Evolutionary conservation across 176 grass and related monocot genomes (phyloP), one percentile per base, ranked within the genome.

Genomic region (Aegilops sharonensis): DNA sequence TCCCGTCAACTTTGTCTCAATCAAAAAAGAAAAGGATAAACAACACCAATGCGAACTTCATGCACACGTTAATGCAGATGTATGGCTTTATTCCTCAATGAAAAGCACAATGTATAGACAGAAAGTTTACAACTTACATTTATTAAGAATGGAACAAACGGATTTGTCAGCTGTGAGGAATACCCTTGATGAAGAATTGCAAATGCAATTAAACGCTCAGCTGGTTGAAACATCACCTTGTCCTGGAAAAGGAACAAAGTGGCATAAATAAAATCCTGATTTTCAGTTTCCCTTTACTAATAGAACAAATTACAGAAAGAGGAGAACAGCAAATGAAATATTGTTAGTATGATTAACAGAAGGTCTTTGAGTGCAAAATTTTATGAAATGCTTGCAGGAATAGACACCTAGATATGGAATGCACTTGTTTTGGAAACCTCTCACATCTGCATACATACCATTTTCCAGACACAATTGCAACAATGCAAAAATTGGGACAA

Each of bases 181-280:
- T 89, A 95, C 23, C 72, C 87, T 72, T 92, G 90, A 82, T 94
- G 86, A 69, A 98, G 89, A 86, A 98, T 92, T 78, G 65, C 78
- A 85, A 94, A 91, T 86, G 93, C 96, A 91, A 98, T 83, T 88
- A 98, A 87, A 54, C 96, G 96, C 85, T 95, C 91, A 84, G 88
- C 87, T 65, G 88, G 86, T 91, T 59, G 86, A 87, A 98, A 86
- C 88, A 98, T 80, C 64, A 77, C 79, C 81, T 94, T 98, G 89
- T 98, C 96, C 96, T 98, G 92, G 63, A 5, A 89, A 68, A 62
- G 20, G 40, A 74, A 61, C 29, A 73, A 56, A 14, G 37, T 52
- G 67, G 37, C 40, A 43, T 52, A 67, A 52, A 82, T 78, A 14
- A 56, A 61, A 47, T 76, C 10, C 20, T 59, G 14, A 27, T 20